Evolutionary conservation across 2,329 filamentous ascomycete species (phyloP).

Genomic region (Colletotrichum sp.): DNA sequence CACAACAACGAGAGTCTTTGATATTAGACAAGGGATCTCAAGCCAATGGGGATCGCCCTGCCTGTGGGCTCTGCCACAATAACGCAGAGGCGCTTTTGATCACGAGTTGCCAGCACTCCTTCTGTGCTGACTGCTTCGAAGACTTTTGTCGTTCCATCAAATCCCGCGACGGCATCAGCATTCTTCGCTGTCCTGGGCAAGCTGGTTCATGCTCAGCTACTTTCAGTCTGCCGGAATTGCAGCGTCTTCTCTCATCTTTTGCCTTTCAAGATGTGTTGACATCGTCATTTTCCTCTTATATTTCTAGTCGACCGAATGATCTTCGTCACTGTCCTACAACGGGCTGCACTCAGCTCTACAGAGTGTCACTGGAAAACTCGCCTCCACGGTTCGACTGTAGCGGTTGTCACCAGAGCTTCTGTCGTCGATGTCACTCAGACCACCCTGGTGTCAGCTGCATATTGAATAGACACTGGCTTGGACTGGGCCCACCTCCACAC

Average conservation of each 20-base stretch:
- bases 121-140: neutral
- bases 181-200: neutral
- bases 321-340: neutral
- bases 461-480: neutral
- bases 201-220: neutral
- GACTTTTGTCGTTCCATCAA: neutral
- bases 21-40: neutral
- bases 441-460: neutral
- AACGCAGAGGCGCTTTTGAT: neutral
- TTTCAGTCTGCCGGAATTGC: neutral
- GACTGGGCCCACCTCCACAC: neutral
- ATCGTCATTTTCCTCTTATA: neutral
- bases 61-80: neutral
- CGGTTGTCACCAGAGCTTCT: neutral
- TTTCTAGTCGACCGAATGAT: neutral
- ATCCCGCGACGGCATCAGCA: neutral
- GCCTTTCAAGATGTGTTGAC: neutral
- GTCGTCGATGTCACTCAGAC: neutral
- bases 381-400: neutral
- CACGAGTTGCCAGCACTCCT: neutral
- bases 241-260: neutral
- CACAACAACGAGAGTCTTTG: neutral
- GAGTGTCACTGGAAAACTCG: neutral
- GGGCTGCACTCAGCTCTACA: neutral
- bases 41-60: neutral